A percentile compares a stretch with the other conserved stretches of the same genome.
Evolutionary conservation across 169 alveolate species (phyloP).

Genomic region (Hepatocystis sp.): DNA sequence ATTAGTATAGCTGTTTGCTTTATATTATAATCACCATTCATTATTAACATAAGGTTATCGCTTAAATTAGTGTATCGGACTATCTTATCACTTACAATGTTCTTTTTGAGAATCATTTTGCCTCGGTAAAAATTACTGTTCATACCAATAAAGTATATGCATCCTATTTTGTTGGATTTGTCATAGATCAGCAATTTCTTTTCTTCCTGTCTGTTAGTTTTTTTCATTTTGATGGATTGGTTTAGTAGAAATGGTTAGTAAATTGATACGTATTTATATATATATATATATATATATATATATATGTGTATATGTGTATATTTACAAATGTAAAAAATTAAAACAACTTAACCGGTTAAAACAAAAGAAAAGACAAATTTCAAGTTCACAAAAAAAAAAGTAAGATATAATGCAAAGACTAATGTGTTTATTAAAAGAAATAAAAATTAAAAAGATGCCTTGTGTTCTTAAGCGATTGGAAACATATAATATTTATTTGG

Average conservation of each 20-base stretch:
- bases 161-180: conserved; percentile 66
- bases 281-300: conserved; percentile 5
- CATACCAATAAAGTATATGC: conserved; percentile 66
- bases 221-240: conserved; percentile 13
- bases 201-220: conserved; percentile 13
- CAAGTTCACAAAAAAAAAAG: no score
- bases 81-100: conserved; percentile 41
- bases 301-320: no score
- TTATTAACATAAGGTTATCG: conserved; percentile 59
- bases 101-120: conserved; percentile 65
- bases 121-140: conserved; percentile 62
- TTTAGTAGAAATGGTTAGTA: no score
- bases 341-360: no score
- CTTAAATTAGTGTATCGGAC: conserved; percentile 66
- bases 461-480: no score
- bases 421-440: no score
- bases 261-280: neutral
- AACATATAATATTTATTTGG: no score
- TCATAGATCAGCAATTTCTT: conserved; percentile 54
- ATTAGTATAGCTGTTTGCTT: conserved; percentile 74
- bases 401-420: no score
- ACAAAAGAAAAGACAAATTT: no score
- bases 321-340: no score
- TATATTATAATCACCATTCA: conserved; percentile 52
- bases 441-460: no score